phyloP scores from a whole-genome alignment of 495 filamentous ascomycete species.

The Tetracladium setigerum region DNA sequence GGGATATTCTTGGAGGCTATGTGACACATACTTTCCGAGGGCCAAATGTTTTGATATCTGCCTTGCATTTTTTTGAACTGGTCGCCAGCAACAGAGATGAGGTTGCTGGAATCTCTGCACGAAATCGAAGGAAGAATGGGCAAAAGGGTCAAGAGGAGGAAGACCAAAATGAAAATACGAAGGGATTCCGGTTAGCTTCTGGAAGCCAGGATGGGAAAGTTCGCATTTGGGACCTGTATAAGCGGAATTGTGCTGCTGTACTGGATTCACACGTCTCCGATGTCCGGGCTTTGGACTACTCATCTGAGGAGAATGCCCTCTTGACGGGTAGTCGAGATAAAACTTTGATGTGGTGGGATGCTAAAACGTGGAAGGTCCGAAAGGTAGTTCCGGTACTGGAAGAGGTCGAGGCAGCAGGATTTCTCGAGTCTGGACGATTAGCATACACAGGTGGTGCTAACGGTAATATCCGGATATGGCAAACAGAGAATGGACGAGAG shows the following conservation, averaged over 20 bases:
- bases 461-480: constrained; percentile 77
- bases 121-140: constrained; percentile 22
- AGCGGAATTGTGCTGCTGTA: constrained; percentile 60
- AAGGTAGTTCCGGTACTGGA: constrained; percentile 81
- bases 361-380: constrained; percentile 72
- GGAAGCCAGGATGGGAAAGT: constrained; percentile 90
- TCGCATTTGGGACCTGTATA: constrained; percentile 84
- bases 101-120: constrained; percentile 21
- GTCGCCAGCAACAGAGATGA: constrained; percentile 32
- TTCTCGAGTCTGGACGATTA: constrained; percentile 58
- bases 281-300: constrained; percentile 78
- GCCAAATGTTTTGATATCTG: constrained; percentile 82
- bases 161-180: constrained; percentile 27
- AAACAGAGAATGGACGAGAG: constrained; percentile 65
- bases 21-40: constrained; percentile 93
- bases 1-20: constrained; percentile 88
- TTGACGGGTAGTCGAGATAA: constrained; percentile 92
- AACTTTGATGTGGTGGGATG: constrained; percentile 87
- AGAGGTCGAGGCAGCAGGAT: constrained; percentile 74
- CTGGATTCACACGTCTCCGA: constrained; percentile 91
- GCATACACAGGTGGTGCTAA: constrained; percentile 84
- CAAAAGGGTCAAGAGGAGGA: constrained; percentile 34
- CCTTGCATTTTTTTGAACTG: constrained; percentile 84
- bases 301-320: constrained; percentile 59
- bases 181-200: constrained; percentile 74